These are phyloP conservation scores for Pichia sp. DNA, from an alignment of 1,139 yeast genomes.

Conservation along the genomic window DNA sequence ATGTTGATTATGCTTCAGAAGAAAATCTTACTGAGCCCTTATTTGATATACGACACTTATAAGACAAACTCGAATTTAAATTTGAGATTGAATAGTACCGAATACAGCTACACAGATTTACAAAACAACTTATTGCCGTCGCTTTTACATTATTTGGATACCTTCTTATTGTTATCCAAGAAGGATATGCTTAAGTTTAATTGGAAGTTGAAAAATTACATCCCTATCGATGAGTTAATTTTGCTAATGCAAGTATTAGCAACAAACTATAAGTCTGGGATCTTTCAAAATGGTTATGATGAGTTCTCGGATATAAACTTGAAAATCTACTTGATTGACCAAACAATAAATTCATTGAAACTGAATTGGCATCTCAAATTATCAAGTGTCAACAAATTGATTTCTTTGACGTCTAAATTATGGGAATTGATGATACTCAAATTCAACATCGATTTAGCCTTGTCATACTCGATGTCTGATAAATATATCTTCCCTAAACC, in stretches of 20 bases:
- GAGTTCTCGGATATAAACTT: conserved; percentile 20
- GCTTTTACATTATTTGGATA: conserved; percentile 53
- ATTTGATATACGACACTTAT: conserved; percentile 26
- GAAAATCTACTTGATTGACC: conserved; percentile 24
- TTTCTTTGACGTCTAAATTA: conserved; percentile 20
- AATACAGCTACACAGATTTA: conserved; percentile 46
- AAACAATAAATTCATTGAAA: conserved; percentile 20
- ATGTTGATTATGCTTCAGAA: conserved; percentile 53
- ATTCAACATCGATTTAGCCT: conserved; percentile 14
- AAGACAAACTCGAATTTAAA: conserved; percentile 38
- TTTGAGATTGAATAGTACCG: conserved; percentile 30
- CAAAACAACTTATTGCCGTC: conserved; percentile 53
- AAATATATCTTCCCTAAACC: conserved; percentile 18
- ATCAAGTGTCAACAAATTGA: conserved; percentile 23
- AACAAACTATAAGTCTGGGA: conserved; percentile 45
- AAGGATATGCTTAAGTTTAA: conserved; percentile 37
- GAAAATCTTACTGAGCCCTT: conserved; percentile 37
- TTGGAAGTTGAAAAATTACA: conserved; percentile 56
- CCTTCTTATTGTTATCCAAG: conserved; percentile 44
- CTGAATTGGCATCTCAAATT: conserved; percentile 24
- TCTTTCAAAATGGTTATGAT: conserved; percentile 12
- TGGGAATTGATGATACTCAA: conserved; percentile 25
- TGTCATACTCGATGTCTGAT: conserved; percentile 23
- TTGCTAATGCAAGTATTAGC: conserved; percentile 49
- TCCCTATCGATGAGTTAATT: conserved; percentile 58